Evolutionary conservation across 805 yeast genomes (phyloP), one percentile per base, ranked within the genome.

Genomic region (Kockiozyma suomiensis): DNA sequence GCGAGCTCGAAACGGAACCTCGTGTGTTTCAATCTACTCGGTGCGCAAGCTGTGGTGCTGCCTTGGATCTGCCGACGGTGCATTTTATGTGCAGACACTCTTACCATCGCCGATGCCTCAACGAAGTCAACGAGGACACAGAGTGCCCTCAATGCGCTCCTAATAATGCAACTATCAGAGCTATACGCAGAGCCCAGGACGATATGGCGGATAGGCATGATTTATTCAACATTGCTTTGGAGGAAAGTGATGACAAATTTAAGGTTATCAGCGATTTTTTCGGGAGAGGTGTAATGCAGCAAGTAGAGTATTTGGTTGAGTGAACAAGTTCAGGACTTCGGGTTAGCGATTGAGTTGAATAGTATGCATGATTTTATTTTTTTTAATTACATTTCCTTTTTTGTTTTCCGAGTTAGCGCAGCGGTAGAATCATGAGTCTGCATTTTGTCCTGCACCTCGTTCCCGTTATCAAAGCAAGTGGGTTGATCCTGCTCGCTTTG

Each of bases 61-160:
- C 82, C 12, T 74, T 93, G 21, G 96, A 89, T 59, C 78, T 85
- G 43, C 97, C 98, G 0, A 81, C 86, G 1, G 82, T 88, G 0
- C 96, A 89, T 68, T 94, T 93, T 76, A 82, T 84, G 64, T 94
- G 99, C 75, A 80, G 81, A 32, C 99, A 94, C 69, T 84, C 94
- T 2, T 91, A 83, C 70, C 98, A 94, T 70, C 88, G 87, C 66
- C 78, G 87, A 46, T 94, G 99, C 70, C 73, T 90, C 26, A 79
- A 68, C 62, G 71, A 69, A 7, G 68, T 64, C 26, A 55, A 61
- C 8, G 61, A 61, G 45, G 66, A 57, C 32, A 61, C 64, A 43
- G 78, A 75, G 46, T 93, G 98, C 70, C 97, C 97, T 0, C 77
- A 80, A 42, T 93, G 97, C 70, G 72, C 85, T 1, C 81, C 83